Evolutionary conservation across 129 eudicot species (phyloP).

Genomic region (Chrysanthemum seticuspe): DNA sequence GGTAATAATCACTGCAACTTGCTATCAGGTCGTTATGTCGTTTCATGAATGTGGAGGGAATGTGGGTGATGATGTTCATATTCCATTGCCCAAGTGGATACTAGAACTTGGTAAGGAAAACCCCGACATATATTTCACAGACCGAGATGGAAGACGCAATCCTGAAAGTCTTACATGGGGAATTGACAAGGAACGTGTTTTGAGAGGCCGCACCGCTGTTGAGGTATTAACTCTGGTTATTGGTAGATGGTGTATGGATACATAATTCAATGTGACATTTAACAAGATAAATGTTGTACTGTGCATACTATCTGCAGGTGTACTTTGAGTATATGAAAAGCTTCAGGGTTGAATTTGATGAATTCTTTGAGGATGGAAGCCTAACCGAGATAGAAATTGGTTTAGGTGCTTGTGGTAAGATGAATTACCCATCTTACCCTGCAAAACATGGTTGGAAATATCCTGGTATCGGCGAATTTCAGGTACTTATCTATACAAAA

Average conservation of each 20-base stretch:
- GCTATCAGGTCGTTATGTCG: too few relatives aligned
- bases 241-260: background rate
- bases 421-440: constrained; percentile 85
- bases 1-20: too few relatives aligned
- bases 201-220: constrained; percentile 78
- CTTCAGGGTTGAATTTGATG: constrained; percentile 70
- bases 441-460: constrained; percentile 80
- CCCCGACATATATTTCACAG: too few relatives aligned
- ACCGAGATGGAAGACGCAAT: too few relatives aligned
- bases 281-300: constrained; percentile 2
- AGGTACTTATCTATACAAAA: constrained; percentile 36
- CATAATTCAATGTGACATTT: background rate
- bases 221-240: constrained; percentile 53
- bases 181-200: constrained; percentile 42
- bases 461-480: constrained; percentile 95
- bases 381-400: constrained; percentile 79
- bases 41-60: too few relatives aligned
- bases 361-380: constrained; percentile 59
- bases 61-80: too few relatives aligned
- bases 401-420: constrained; percentile 80
- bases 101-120: too few relatives aligned
- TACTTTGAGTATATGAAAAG: constrained; percentile 87
- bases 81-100: too few relatives aligned
- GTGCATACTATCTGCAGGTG: constrained; percentile 46
- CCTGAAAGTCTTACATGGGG: too few relatives aligned